Base-by-base conservation (phyloP, 106 monocot species). In the Allium cepa region DNA sequence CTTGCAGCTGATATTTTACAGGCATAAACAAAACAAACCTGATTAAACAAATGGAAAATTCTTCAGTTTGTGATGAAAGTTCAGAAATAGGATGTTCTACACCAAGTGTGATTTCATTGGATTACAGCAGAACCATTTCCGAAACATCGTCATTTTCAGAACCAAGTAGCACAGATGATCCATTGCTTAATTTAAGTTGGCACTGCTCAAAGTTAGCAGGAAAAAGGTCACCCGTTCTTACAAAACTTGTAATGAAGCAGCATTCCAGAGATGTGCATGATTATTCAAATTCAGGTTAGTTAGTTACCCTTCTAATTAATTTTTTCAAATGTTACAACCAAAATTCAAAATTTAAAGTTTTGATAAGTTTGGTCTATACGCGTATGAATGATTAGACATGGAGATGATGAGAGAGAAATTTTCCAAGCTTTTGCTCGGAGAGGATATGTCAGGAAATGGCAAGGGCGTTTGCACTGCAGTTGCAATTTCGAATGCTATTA, bases 401-500 rank as follows among this genome's bases (percentile, higher is more conserved):
- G 82, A 94, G 56, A 57, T 90, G 26, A 84, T 87, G 72, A 90
- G 76, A 70, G 90, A 94, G 69, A 94, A 77, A 50, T 94, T 94
- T 56, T 86, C 93, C 7, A 94, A 94, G 86, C 86, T 94, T 22
- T 70, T 94, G 64, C 71, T 94, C 49, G 93, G 89, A 11, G 93
- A 94, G 74, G 90, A 94, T 65, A 94, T 94, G 94, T 94, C 94
- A 47, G 94, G 94, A 22, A 65, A 76, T 57, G 90, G 90, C 12
- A 94, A 85, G 60, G 92, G 92, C 47, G 90, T 90, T 49, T 82
- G 87, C 74, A 78, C 84, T 51, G 94, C 94, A 7, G 78, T 84
- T 11, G 84, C 94, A 10, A 80, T 94, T 50, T 94, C 94, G 53
- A 94, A 94, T 77, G 83, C 94, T 56, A 94, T 94, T 49, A 94